Evolutionary conservation across 192 early-diverging fungal species (phyloP).

Genomic region (Entrophospora sp.): DNA sequence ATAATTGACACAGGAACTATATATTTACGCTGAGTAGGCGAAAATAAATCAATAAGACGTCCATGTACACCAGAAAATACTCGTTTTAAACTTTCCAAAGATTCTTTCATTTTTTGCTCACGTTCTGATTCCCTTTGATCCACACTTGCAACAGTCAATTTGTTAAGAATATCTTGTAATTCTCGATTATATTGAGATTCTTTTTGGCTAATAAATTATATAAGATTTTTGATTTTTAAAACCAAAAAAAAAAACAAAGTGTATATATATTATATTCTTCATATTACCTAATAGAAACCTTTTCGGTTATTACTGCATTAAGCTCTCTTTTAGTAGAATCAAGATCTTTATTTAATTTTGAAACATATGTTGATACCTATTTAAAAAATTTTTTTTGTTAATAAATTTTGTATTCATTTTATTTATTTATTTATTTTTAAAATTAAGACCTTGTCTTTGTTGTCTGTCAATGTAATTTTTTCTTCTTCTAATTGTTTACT

Average conservation of each 20-base stretch:
- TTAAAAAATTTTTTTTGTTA: too few species aligned
- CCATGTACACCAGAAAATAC: slow-evolving; percentile 89
- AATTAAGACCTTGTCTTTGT: slow-evolving; percentile 30
- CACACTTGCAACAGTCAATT: slow-evolving; percentile 71
- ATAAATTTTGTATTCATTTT: too few species aligned
- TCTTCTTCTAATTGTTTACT: slow-evolving; percentile 43
- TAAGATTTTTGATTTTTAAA: neutral
- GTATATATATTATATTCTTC: neutral
- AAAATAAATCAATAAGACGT: slow-evolving; percentile 79
- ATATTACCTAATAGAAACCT: slow-evolving; percentile 50
- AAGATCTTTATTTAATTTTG: slow-evolving; percentile 26
- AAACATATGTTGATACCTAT: slow-evolving; percentile 1
- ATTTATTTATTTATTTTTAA: slow-evolving; percentile 38
- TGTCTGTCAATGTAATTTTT: slow-evolving; percentile 26
- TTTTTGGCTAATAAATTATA: slow-evolving; percentile 30
- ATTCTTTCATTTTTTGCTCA: slow-evolving; percentile 68
- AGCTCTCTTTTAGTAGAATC: slow-evolving; percentile 43
- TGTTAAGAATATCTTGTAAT: slow-evolving; percentile 63
- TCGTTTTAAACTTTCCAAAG: slow-evolving; percentile 67
- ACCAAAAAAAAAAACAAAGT: neutral
- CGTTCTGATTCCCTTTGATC: slow-evolving; percentile 80
- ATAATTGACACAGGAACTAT: slow-evolving; percentile 77
- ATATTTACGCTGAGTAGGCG: slow-evolving; percentile 89
- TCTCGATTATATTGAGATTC: slow-evolving; percentile 82
- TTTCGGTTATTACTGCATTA: slow-evolving; percentile 52